Evolutionary conservation across 768 basidiomycete species (phyloP).

Genomic region (Mycena haematopus): DNA sequence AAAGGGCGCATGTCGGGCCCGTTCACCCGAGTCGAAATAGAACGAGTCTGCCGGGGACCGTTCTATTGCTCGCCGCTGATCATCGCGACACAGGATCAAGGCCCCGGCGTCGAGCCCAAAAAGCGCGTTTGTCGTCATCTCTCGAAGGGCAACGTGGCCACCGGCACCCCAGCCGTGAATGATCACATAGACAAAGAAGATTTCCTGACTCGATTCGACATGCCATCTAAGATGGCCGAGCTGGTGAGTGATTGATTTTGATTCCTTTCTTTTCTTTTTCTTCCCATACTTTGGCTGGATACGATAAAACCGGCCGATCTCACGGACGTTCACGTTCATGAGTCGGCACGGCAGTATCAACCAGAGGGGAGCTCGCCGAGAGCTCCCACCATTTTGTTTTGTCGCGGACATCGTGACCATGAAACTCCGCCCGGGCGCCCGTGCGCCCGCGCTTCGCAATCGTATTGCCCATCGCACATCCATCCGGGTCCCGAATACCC

Average conservation of each 20-base stretch:
- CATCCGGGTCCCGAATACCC: no score
- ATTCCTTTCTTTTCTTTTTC: no score
- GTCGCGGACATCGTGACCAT: no score
- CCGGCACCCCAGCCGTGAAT: constrained; percentile 25
- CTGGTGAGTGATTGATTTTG: constrained; percentile 15
- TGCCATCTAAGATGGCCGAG: constrained; percentile 20
- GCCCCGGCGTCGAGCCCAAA: constrained; percentile 22
- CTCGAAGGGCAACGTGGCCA: constrained; percentile 20
- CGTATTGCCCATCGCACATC: no score
- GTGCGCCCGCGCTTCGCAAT: no score
- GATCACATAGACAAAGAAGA: constrained; percentile 24
- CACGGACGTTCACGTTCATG: no score
- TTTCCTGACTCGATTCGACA: constrained; percentile 28
- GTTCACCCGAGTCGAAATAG: constrained; percentile 21
- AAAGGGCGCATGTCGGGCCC: constrained; percentile 23
- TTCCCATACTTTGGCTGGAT: no score
- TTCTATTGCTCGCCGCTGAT: constrained; percentile 35
- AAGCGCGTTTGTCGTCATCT: constrained; percentile 31
- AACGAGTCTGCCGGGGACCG: constrained; percentile 33
- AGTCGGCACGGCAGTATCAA: no score
- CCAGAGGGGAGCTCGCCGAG: no score
- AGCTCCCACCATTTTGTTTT: no score
- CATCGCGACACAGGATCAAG: constrained; percentile 22
- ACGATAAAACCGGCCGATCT: no score
- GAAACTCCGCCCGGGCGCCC: no score